These are phyloP conservation scores for Cyberlindnera veronae DNA, from an alignment of 805 yeast species.

Conservation along the genomic window DNA sequence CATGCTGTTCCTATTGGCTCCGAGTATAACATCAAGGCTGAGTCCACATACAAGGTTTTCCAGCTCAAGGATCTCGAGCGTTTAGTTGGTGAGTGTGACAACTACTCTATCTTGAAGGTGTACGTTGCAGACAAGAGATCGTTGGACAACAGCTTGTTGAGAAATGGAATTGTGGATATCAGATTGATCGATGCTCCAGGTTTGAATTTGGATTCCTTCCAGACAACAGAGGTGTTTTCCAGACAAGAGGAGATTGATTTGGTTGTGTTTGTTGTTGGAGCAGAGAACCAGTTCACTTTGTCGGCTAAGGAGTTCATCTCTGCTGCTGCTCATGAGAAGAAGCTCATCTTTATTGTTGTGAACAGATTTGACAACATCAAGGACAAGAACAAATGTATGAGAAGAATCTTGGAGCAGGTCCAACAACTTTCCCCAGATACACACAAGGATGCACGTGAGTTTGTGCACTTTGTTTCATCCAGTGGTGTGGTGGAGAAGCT, in stretches of 20 bases:
- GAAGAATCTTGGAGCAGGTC: conserved; percentile 79
- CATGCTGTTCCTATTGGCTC: conserved; percentile 75
- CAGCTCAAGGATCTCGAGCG: conserved; percentile 55
- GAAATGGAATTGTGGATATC: conserved; percentile 90
- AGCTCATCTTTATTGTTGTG: conserved; percentile 89
- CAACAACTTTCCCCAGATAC: conserved; percentile 86
- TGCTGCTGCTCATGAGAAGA: conserved; percentile 86
- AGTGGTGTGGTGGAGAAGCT: conserved; percentile 38
- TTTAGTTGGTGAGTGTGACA: conserved; percentile 71
- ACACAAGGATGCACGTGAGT: conserved; percentile 80
- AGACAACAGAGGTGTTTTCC: conserved; percentile 91
- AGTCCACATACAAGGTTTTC: conserved; percentile 58
- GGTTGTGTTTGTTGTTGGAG: conserved; percentile 92
- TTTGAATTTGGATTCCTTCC: conserved; percentile 85
- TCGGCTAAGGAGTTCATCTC: conserved; percentile 93
- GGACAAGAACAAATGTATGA: conserved; percentile 76
- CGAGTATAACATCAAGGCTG: conserved; percentile 43
- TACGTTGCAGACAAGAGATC: conserved; percentile 76
- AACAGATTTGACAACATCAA: conserved; percentile 85
- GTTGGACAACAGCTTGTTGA: conserved; percentile 62
- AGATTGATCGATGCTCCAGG: conserved; percentile 97
- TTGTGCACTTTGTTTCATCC: conserved; percentile 89
- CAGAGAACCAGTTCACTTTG: conserved; percentile 92
- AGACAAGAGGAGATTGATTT: conserved; percentile 96
- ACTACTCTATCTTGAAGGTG: conserved; percentile 69